phyloP scores from a whole-genome alignment of 257 asterid genomes.

The Verbena officinalis region DNA sequence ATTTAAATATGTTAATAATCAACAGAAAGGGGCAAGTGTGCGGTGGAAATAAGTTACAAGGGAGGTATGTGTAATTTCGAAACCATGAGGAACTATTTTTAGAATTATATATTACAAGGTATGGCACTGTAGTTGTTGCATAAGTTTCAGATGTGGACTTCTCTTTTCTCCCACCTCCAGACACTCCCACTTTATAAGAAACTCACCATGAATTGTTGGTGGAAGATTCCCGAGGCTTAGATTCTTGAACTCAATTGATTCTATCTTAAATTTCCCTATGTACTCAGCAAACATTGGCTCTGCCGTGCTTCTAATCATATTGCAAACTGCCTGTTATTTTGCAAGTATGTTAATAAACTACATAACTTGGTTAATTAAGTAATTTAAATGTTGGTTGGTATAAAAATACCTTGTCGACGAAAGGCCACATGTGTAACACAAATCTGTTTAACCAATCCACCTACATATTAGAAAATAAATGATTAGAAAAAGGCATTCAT shows the following conservation, averaged over 20 bases:
- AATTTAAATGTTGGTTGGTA: neutral
- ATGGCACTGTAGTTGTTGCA: neutral
- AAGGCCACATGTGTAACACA: slow-evolving; percentile 78
- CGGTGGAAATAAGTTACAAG: too few species aligned
- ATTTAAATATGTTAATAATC: too few species aligned
- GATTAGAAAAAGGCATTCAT: neutral
- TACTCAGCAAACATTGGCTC: slow-evolving; percentile 76
- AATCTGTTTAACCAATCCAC: slow-evolving; percentile 87
- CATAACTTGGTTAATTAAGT: slow-evolving; percentile 3
- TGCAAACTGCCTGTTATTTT: slow-evolving; percentile 62
- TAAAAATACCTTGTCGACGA: slow-evolving; percentile 66
- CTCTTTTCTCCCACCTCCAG: too few species aligned
- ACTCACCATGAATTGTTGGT: slow-evolving; percentile 78
- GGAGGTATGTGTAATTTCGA: too few species aligned
- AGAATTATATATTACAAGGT: neutral
- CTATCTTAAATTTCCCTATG: slow-evolving; percentile 65
- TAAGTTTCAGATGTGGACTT: too few species aligned
- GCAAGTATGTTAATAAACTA: slow-evolving; percentile 22
- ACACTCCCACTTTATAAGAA: too few species aligned
- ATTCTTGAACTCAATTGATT: slow-evolving; percentile 68
- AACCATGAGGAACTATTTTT: too few species aligned
- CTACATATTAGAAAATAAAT: slow-evolving; percentile 39
- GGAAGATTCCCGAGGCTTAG: slow-evolving; percentile 79
- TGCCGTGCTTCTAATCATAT: slow-evolving; percentile 62
- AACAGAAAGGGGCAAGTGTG: too few species aligned